These are phyloP conservation scores for Sporisorium exsertum DNA, from an alignment of 1,284 basidiomycete genomes.

Conservation along the genomic window DNA sequence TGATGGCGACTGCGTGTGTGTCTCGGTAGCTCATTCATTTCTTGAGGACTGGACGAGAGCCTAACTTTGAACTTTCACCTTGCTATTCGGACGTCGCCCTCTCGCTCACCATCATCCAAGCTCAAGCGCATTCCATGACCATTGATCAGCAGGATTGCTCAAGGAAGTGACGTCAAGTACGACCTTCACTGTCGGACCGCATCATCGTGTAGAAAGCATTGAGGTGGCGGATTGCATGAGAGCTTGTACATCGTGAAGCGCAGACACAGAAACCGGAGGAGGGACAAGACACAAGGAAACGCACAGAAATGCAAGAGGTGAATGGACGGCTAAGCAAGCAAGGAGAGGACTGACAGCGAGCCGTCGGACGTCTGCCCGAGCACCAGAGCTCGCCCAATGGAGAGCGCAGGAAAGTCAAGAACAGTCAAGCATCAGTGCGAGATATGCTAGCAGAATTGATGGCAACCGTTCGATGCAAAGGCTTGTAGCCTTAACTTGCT, in stretches of 20 bases:
- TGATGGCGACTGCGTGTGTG: background rate
- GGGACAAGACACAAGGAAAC: constrained; percentile 3
- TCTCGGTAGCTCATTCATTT: too few relatives aligned
- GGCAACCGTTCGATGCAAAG: background rate
- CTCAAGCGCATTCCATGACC: background rate
- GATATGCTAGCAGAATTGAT: background rate
- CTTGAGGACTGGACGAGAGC: too few relatives aligned
- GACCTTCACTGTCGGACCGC: background rate
- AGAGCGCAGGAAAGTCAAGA: background rate
- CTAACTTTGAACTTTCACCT: background rate
- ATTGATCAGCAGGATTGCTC: background rate
- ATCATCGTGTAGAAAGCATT: constrained; percentile 2
- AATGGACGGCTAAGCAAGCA: background rate
- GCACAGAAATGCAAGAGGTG: constrained; percentile 6
- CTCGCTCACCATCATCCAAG: background rate
- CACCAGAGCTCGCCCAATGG: background rate
- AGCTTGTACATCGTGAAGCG: constrained; percentile 43
- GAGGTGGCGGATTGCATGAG: constrained; percentile 33
- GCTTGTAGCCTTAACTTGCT: background rate
- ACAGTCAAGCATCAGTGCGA: background rate
- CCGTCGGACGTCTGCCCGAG: background rate
- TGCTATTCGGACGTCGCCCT: background rate
- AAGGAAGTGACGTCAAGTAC: background rate
- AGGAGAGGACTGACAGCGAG: background rate
- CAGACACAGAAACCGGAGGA: constrained; percentile 13